Percentiles rank a stretch among this genome's conserved stretches.
These are phyloP conservation scores for Termitomyces sp. DNA, from an alignment of 768 basidiomycete genomes.

Conservation along the genomic window DNA sequence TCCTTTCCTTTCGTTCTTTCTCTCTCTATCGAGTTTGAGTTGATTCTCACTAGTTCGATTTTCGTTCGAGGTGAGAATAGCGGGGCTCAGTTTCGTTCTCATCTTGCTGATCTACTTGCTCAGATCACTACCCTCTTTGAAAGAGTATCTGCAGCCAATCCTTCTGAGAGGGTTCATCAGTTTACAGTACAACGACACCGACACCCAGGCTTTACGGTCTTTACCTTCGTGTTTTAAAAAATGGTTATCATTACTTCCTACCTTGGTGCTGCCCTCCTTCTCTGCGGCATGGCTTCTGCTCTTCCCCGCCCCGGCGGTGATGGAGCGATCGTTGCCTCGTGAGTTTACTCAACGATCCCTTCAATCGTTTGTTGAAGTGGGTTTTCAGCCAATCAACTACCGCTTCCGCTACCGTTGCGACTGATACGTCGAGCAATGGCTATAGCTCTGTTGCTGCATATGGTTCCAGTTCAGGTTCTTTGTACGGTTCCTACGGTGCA, in stretches of 20 bases:
- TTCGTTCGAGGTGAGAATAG: conserved; percentile 47
- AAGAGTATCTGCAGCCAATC: conserved; percentile 50
- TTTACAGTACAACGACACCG: conserved; percentile 36
- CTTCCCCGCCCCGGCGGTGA: conserved; percentile 34
- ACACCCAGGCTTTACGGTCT: conserved; percentile 41
- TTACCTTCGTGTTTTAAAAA: conserved; percentile 29
- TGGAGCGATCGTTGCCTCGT: conserved; percentile 31
- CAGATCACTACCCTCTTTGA: conserved; percentile 67
- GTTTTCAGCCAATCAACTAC: not conserved
- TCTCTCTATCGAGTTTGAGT: conserved; percentile 56
- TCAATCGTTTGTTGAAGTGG: not conserved
- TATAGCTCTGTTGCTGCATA: conserved; percentile 11
- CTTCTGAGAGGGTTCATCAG: conserved; percentile 58
- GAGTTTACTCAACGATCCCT: conserved; percentile 15
- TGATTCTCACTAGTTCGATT: conserved; percentile 53
- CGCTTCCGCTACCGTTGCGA: not conserved
- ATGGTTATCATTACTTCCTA: conserved; percentile 61
- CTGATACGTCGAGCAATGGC: conserved; percentile 1
- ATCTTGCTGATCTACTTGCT: not conserved
- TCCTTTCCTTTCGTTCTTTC: conserved; percentile 29
- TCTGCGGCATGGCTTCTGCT: conserved; percentile 48
- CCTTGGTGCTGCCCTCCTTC: conserved; percentile 47
- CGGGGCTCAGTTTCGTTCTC: not conserved
- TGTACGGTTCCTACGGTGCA: conserved; percentile 18
- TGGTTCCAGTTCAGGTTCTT: conserved; percentile 17